Evolutionary conservation across 192 early-diverging fungal genomes (phyloP), one percentile per base, ranked within the genome.

Genomic region (Podila horticola): DNA sequence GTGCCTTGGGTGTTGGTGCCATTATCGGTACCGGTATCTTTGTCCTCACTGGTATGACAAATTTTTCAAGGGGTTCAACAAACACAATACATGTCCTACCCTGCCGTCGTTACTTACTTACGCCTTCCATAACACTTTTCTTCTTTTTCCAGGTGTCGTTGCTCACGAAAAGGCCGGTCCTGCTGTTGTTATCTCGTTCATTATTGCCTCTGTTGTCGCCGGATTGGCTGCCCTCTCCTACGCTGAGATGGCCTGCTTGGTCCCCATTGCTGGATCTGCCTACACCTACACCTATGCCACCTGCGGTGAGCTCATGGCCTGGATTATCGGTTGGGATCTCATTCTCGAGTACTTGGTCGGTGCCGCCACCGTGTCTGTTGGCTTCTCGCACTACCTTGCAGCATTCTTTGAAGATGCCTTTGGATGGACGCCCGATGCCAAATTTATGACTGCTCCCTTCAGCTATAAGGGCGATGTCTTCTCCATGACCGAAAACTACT

Each of bases 311-410:
- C 65, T 96, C 28, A 66, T 95, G 64, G 95, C 91, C 11, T 97
- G 96, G 96, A 93, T 95, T 36, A 92, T 96, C 66, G 96, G 95
- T 33, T 97, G 96, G 96, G 94, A 95, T 86, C 84, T 97, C 45
- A 92, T 95, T 28, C 85, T 97, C 41, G 95, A 97, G 81, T 97
- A 95, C 74, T 77, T 95, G 71, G 93, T 96, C 20, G 93, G 93
- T 17, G 92, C 94, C 41, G 92, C 94, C 17, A 91, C 94, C 0
- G 94, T 95, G 52, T 91, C 94, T 36, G 88, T 89, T 74, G 92
- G 94, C 13, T 97, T 94, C 92, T 92, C 95, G 28, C 86, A 84
- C 8, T 97, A 97, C 65, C 82, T 97, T 57, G 86, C 84, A 4
- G 79, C 81, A 12, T 93, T 96, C 69, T 89, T 95, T 67, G 34